phyloP scores from a whole-genome alignment of 306 rosid species.

The Ziziphus jujuba region DNA sequence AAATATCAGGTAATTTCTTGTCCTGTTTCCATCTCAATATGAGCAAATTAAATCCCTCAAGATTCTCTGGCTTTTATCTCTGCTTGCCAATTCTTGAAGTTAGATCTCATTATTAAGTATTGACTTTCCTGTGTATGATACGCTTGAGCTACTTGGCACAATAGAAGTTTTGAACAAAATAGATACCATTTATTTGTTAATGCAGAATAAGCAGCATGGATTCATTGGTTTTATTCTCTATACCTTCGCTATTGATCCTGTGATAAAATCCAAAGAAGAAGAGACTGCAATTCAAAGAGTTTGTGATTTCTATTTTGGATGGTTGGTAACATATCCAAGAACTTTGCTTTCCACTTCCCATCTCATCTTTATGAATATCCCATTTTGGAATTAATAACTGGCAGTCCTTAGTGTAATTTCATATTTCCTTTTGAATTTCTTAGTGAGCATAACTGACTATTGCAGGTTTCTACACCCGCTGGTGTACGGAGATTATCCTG shows the following conservation, averaged over 20 bases:
- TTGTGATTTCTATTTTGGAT: constrained; percentile 43
- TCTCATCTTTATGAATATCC: too few relatives aligned
- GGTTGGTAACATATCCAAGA: constrained; percentile 30
- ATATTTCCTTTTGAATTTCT: neutral
- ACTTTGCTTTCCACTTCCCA: too few relatives aligned
- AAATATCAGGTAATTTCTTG: constrained; percentile 61
- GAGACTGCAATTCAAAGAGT: constrained; percentile 40
- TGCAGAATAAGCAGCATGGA: constrained; percentile 61
- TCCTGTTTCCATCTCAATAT: too few relatives aligned
- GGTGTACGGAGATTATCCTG: constrained; percentile 64
- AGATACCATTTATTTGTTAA: neutral
- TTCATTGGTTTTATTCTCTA: constrained; percentile 50
- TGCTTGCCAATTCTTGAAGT: too few relatives aligned
- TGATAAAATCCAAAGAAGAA: constrained; percentile 43
- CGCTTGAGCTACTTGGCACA: too few relatives aligned
- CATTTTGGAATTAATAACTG: too few relatives aligned
- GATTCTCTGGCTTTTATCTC: too few relatives aligned
- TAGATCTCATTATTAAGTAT: too few relatives aligned
- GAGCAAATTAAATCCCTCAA: too few relatives aligned
- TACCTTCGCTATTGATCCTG: constrained; percentile 35
- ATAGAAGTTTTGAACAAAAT: too few relatives aligned
- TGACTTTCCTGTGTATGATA: too few relatives aligned
- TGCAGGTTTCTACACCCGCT: constrained; percentile 68
- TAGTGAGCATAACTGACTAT: neutral
- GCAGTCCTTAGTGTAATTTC: too few relatives aligned